Conservation (phyloP, 257 asterid species). For the Fraxinus pennsylvanica region DNA sequence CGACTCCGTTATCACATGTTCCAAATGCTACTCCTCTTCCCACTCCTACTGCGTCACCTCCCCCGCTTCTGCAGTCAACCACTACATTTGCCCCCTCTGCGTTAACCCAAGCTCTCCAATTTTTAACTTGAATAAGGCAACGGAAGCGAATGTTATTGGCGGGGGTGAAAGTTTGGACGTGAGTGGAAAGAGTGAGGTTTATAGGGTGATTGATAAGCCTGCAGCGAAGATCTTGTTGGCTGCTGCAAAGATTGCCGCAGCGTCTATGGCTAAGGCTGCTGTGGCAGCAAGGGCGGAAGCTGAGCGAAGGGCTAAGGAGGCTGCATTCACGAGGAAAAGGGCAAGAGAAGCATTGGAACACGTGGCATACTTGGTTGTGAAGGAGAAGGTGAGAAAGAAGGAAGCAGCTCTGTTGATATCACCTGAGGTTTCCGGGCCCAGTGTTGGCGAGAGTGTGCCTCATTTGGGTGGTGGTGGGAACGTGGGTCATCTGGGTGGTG, state of each 20-base stretch:
- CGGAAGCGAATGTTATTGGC: constrained; percentile 20
- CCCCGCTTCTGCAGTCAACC: constrained; percentile 30
- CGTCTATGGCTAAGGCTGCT: constrained; percentile 62
- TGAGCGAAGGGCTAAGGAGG: constrained; percentile 75
- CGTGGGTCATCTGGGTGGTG: constrained; percentile 10
- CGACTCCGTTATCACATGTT: constrained; percentile 55
- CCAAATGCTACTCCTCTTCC: constrained; percentile 64
- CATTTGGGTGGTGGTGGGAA: neutral
- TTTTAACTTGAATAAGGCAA: constrained; percentile 42
- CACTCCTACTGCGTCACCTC: constrained; percentile 58
- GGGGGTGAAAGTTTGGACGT: constrained; percentile 18
- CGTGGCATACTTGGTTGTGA: constrained; percentile 46
- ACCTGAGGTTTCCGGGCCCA: neutral
- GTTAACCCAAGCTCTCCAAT: constrained; percentile 44
- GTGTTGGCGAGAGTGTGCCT: constrained; percentile 7
- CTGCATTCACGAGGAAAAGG: constrained; percentile 67
- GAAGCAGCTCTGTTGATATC: constrained; percentile 23
- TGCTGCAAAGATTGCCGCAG: constrained; percentile 68
- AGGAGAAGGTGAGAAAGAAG: constrained; percentile 58
- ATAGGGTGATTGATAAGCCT: constrained; percentile 60
- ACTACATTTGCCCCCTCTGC: constrained; percentile 83
- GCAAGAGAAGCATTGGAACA: constrained; percentile 77
- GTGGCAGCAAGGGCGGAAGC: constrained; percentile 60
- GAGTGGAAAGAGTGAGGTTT: constrained; percentile 28
- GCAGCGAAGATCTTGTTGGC: constrained; percentile 64